Evolutionary conservation across 805 yeast species (phyloP).

Genomic region (Candida takata): DNA sequence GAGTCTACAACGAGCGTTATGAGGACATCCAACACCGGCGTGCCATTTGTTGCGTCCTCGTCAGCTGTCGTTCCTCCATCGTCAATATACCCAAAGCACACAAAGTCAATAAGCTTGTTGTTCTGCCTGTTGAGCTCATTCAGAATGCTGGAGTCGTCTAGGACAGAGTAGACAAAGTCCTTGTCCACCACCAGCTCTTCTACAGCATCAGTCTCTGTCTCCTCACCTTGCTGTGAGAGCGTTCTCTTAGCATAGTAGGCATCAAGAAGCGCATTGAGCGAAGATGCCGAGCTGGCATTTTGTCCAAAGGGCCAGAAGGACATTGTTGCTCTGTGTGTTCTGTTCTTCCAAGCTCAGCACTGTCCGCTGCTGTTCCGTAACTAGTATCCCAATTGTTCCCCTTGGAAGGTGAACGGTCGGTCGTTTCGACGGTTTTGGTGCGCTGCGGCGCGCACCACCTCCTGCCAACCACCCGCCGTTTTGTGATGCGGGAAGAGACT

Average conservation of each 20-base stretch:
- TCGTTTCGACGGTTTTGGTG: too few species aligned
- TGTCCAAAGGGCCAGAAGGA: constrained; percentile 42
- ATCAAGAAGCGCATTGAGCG: constrained; percentile 34
- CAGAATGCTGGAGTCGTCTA: constrained; percentile 33
- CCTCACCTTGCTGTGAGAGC: constrained; percentile 3
- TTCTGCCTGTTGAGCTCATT: constrained; percentile 32
- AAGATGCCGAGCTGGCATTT: constrained; percentile 26
- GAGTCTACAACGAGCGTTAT: constrained; percentile 35
- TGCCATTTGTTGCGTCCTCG: too few species aligned
- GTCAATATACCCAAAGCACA: constrained; percentile 37
- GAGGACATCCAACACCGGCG: constrained; percentile 38
- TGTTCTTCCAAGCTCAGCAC: too few species aligned
- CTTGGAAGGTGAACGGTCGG: too few species aligned
- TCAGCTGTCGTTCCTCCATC: constrained; percentile 5
- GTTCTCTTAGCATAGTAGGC: constrained; percentile 28
- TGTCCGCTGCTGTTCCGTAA: too few species aligned
- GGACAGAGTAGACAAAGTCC: constrained; percentile 29
- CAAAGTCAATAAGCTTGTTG: constrained; percentile 41
- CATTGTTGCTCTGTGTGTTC: constrained; percentile 26
- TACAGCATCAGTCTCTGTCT: constrained; percentile 2
- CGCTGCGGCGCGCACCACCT: too few species aligned
- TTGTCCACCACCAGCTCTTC: constrained; percentile 14
- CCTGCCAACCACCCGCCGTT: too few species aligned
- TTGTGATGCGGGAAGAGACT: background rate
- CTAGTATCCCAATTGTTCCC: too few species aligned